Evolutionary conservation across 129 eudicot genomes (phyloP).

Genomic region (Smallanthus sonchifolius): DNA sequence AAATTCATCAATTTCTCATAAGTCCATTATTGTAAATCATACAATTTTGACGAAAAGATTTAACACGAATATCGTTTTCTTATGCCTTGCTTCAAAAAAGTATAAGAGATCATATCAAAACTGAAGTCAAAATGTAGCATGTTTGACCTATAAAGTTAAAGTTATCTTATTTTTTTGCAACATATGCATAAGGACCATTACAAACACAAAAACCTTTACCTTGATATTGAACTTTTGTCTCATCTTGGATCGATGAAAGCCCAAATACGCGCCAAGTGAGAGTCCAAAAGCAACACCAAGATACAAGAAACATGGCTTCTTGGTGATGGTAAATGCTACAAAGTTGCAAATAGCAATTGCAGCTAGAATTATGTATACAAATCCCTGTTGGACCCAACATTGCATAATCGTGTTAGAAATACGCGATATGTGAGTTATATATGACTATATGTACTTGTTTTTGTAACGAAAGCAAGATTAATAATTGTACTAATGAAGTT

Average conservation of each 20-base stretch:
- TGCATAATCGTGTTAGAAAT: conserved; percentile 13
- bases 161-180: neutral
- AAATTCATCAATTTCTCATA: neutral
- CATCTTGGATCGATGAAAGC: conserved; percentile 69
- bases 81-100: neutral
- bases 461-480: neutral
- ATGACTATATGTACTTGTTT: neutral
- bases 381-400: conserved; percentile 50
- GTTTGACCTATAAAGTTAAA: conserved; percentile 13
- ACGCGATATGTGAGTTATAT: neutral
- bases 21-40: neutral
- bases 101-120: neutral
- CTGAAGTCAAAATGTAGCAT: neutral
- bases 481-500: neutral
- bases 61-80: neutral
- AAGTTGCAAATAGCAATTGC: conserved; percentile 48
- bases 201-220: conserved; percentile 37
- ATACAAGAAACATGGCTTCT: conserved; percentile 61
- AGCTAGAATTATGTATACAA: conserved; percentile 42
- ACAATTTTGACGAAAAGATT: neutral
- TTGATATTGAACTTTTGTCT: conserved; percentile 75
- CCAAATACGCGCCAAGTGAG: conserved; percentile 58
- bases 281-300: conserved; percentile 50
- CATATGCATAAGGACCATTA: neutral
- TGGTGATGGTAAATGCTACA: conserved; percentile 48